A percentile compares a stretch with the other conserved stretches of the same genome.
phyloP scores from a whole-genome alignment of 2,329 filamentous ascomycete genomes.

The Alternaria hordeiaustralica region DNA sequence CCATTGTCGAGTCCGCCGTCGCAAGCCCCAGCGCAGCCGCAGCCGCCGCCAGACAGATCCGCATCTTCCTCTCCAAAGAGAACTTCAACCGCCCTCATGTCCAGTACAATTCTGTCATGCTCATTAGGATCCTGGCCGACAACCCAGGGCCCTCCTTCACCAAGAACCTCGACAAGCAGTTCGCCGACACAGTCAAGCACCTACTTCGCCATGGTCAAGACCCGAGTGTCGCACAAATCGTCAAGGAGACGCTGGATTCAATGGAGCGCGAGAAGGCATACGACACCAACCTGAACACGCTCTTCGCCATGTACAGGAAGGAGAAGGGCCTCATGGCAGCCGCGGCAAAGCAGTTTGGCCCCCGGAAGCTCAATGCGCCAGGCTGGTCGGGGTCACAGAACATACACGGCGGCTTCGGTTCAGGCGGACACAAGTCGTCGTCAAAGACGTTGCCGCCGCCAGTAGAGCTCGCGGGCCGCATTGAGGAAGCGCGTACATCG shows the following conservation, averaged over 20 bases:
- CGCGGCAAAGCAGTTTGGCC: conserved; percentile 44
- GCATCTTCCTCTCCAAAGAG: conserved; percentile 80
- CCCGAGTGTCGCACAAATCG: conserved; percentile 78
- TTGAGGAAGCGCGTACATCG: conserved; percentile 90
- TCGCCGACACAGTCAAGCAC: conserved; percentile 76
- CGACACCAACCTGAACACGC: conserved; percentile 73
- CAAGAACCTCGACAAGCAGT: conserved; percentile 86
- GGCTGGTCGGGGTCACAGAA: conserved; percentile 43
- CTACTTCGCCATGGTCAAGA: conserved; percentile 75
- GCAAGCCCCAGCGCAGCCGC: conserved; percentile 86
- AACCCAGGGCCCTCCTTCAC: conserved; percentile 92
- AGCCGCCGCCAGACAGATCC: conserved; percentile 79
- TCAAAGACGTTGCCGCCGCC: conserved; percentile 64
- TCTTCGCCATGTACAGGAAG: conserved; percentile 87
- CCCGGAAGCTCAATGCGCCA: conserved; percentile 54
- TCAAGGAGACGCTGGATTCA: conserved; percentile 83
- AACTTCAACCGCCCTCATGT: conserved; percentile 69
- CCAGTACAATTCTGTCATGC: conserved; percentile 97
- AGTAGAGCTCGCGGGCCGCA: conserved; percentile 77
- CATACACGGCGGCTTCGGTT: conserved; percentile 27
- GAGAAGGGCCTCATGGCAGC: conserved; percentile 66
- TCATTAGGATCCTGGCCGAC: conserved; percentile 87
- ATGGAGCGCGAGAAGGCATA: conserved; percentile 74
- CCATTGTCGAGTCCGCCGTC: conserved; percentile 93
- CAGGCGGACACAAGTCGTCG: conserved; percentile 23